Base-by-base conservation (phyloP, 2,329 filamentous ascomycete species). In the Ophiostoma novo-ulmi region DNA sequence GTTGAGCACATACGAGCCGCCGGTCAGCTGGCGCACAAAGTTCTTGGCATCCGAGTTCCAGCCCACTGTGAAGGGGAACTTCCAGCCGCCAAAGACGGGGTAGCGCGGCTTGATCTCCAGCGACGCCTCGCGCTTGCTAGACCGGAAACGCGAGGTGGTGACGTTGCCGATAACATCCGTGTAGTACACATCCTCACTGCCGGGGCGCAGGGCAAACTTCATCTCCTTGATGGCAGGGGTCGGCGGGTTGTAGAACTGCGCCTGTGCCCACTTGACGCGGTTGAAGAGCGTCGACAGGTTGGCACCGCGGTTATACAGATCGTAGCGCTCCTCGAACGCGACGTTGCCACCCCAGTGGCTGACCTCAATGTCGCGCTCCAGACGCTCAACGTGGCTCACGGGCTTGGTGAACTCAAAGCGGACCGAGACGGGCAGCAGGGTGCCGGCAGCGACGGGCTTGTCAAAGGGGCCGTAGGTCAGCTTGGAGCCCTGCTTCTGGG, bases 321-420 rank as follows among this genome's bases (percentile, higher is more conserved):
- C 92, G 81, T 97, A 97, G 71, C 92, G 88, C 82, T 99, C 95
- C 82, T 99, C 95, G 68, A 94, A 93, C 1, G 95, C 95, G 70
- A 98, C 81, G 78, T 99, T 99, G 73, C 95, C 95, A 75, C 95
- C 95, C 95, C 95, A 99, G 81, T 98, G 95, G 78, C 92, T 97
- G 76, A 99, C 90, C 80, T 99, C 95, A 73, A 99, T 83, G 77
- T 98, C 94, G 72, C 95, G 90, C 81, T 98, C 92, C 72, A 99
- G 84, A 20, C 87, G 83, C 44, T 88, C 88, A 68, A 93, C 87
- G 77, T 95, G 92, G 63, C 89, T 90, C 71, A 99, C 84, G 14
- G 95, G 94, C 81, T 94, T 96, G 74, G 92, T 97, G 82, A 95
- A 97, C 80, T 99, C 94, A 81, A 97, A 98, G 73, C 95, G 91